A percentile compares a stretch with the other conserved stretches of the same genome.
phyloP scores from a whole-genome alignment of 306 rosid species.

The Begonia peltatifolia region DNA sequence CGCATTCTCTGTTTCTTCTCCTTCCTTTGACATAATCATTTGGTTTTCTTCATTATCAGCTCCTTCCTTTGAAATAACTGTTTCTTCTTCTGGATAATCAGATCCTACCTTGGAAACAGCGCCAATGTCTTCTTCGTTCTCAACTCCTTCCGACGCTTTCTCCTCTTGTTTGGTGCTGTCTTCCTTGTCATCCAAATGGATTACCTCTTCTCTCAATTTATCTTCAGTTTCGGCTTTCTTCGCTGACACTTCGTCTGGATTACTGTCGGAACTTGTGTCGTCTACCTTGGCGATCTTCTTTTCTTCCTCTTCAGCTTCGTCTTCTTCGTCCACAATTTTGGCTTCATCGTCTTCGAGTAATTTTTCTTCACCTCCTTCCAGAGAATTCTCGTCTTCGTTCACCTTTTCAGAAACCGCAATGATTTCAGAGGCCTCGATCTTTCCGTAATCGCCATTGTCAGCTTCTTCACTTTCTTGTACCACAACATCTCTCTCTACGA shows the following conservation, averaged over 20 bases:
- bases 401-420: neutral
- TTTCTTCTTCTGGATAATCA: conserved; percentile 12
- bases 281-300: neutral
- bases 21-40: conserved; percentile 9
- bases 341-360: conserved; percentile 14
- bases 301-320: conserved; percentile 8
- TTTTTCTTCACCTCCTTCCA: conserved; percentile 15
- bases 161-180: conserved; percentile 8
- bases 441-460: neutral
- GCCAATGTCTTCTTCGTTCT: neutral
- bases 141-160: conserved; percentile 5
- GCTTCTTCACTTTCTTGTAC: neutral
- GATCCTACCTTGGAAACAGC: conserved; percentile 5
- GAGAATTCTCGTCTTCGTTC: conserved; percentile 4
- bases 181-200: conserved; percentile 4
- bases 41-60: conserved; percentile 9
- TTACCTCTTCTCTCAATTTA: conserved; percentile 8
- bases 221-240: conserved; percentile 7
- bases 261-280: neutral
- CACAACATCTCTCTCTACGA: neutral
- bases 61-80: conserved; percentile 8
- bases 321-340: conserved; percentile 6
- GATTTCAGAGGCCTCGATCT: no score
- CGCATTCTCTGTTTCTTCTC: conserved; percentile 7
- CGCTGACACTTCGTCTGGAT: conserved; percentile 1